Evolutionary conservation across 805 yeast genomes (phyloP).

Genomic region (Saturnispora gosingensis): DNA sequence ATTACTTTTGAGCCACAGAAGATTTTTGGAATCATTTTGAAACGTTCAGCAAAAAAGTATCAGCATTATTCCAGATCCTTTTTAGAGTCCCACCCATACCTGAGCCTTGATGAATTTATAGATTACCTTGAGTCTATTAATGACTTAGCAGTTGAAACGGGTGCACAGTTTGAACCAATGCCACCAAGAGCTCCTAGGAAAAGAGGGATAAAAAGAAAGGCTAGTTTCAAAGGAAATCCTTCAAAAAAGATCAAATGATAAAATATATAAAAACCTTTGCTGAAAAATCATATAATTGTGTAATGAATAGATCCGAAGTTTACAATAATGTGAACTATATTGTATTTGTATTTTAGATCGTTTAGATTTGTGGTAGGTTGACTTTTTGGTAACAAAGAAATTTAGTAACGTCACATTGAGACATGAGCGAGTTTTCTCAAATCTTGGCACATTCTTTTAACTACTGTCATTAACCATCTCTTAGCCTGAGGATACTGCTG

Average conservation of each 20-base stretch:
- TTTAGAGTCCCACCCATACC: not conserved
- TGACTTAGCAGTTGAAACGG: not conserved
- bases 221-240: not conserved
- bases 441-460: not conserved
- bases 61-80: not conserved
- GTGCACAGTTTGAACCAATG: constrained; percentile 2
- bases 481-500: not conserved
- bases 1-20: not conserved
- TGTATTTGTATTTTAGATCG: not conserved
- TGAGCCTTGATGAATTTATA: constrained; percentile 1
- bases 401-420: not conserved
- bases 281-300: not conserved
- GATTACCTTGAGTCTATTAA: constrained; percentile 2
- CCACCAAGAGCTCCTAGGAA: not conserved
- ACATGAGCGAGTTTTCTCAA: not conserved
- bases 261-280: not conserved
- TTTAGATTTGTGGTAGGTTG: not conserved
- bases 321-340: not conserved
- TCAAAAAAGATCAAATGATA: not conserved
- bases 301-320: not conserved
- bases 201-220: not conserved
- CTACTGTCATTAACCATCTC: not conserved
- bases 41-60: constrained; percentile 2
- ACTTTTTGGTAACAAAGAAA: not conserved
- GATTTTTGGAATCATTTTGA: constrained; percentile 1